phyloP scores from a whole-genome alignment of 257 asterid species.

The Avicennia marina region DNA sequence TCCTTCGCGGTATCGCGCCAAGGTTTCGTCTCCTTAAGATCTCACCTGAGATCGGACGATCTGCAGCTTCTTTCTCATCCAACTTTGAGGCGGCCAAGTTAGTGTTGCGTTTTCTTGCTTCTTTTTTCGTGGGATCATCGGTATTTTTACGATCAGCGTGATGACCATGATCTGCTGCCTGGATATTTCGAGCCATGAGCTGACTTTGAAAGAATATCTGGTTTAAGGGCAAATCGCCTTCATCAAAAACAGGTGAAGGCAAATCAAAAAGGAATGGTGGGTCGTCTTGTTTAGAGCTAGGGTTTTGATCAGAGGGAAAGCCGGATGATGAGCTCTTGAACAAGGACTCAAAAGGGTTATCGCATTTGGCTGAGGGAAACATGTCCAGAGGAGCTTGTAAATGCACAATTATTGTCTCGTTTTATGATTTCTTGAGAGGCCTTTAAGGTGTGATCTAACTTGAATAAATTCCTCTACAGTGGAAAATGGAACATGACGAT shows the following conservation, averaged over 20 bases:
- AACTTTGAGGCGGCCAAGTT: neutral
- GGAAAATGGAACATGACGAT: conserved; percentile 8
- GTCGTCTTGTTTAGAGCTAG: conserved; percentile 22
- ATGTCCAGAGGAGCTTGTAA: conserved; percentile 23
- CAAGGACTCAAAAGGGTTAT: conserved; percentile 32
- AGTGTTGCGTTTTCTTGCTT: neutral
- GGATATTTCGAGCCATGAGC: neutral
- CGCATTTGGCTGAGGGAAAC: conserved; percentile 41
- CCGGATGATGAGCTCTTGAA: conserved; percentile 16
- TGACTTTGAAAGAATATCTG: conserved; percentile 37
- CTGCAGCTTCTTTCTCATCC: neutral
- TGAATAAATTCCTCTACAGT: neutral
- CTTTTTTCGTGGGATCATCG: neutral
- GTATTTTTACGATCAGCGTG: neutral
- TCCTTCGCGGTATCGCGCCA: conserved; percentile 29
- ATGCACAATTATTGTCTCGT: conserved; percentile 26
- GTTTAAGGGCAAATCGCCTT: conserved; percentile 33
- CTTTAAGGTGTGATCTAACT: conserved; percentile 22
- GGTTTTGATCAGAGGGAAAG: conserved; percentile 32
- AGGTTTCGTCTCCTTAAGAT: conserved; percentile 21
- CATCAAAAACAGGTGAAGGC: conserved; percentile 47
- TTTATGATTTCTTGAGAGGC: conserved; percentile 19
- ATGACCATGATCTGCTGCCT: neutral
- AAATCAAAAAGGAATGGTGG: conserved; percentile 29
- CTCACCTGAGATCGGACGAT: no score